phyloP scores from a whole-genome alignment of 1,139 yeast species.

The Pneumocystis carinii region DNA sequence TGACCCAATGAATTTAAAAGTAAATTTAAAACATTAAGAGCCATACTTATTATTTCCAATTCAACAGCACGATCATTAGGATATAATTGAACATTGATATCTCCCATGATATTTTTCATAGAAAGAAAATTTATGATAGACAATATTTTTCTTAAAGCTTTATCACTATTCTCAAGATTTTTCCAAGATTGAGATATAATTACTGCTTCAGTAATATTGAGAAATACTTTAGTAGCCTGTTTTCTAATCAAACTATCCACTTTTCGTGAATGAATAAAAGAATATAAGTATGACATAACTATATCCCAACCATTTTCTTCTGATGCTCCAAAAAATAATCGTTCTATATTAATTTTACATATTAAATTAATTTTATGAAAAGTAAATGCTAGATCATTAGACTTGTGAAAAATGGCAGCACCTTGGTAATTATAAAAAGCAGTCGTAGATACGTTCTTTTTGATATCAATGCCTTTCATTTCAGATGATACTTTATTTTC shows the following conservation, averaged over 20 bases:
- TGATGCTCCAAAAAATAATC: slow-evolving; percentile 31
- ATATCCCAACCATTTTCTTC: slow-evolving; percentile 29
- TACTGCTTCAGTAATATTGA: slow-evolving; percentile 17
- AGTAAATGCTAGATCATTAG: slow-evolving; percentile 25
- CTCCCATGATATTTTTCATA: slow-evolving; percentile 12
- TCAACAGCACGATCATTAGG: slow-evolving; percentile 16
- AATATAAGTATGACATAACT: slow-evolving; percentile 33
- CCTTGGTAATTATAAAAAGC: not conserved
- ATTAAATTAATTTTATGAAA: slow-evolving; percentile 31
- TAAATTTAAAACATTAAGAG: slow-evolving; percentile 48
- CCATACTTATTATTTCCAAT: slow-evolving; percentile 45
- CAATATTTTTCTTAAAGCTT: slow-evolving; percentile 11
- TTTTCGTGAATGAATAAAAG: slow-evolving; percentile 29
- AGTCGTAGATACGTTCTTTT: not conserved
- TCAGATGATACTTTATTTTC: not conserved
- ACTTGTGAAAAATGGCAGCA: not conserved
- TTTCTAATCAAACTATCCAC: slow-evolving; percentile 12
- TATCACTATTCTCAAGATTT: slow-evolving; percentile 19
- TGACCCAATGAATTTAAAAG: slow-evolving; percentile 65
- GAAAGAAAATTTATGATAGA: slow-evolving; percentile 12
- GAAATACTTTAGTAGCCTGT: slow-evolving; percentile 16
- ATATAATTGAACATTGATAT: slow-evolving; percentile 9
- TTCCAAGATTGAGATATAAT: slow-evolving; percentile 18
- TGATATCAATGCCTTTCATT: not conserved
- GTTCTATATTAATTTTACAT: slow-evolving; percentile 34